Evolutionary conservation across 305 asterid species (phyloP).

Genomic region (Lippia alba): DNA sequence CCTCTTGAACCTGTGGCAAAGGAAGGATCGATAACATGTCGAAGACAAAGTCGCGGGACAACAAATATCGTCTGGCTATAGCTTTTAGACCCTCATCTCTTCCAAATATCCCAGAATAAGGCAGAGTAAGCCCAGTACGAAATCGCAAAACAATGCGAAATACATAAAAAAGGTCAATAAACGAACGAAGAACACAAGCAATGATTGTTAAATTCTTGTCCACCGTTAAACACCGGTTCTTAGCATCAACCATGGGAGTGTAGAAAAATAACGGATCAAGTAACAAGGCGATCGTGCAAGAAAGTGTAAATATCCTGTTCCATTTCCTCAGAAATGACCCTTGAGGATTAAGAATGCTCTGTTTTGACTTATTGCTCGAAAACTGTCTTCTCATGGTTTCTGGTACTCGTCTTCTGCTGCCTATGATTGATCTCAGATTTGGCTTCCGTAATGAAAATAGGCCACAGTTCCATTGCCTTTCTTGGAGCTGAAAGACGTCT

Average conservation of each 20-base stretch:
- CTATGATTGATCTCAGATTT: conserved; percentile 38
- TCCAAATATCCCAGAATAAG: conserved; percentile 65
- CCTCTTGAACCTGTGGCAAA: conserved; percentile 55
- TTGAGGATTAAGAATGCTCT: conserved; percentile 43
- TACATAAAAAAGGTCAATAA: conserved; percentile 58
- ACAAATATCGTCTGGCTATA: conserved; percentile 59
- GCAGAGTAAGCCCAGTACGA: conserved; percentile 65
- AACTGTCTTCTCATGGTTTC: neutral
- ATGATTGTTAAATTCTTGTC: conserved; percentile 46
- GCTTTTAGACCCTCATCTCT: conserved; percentile 60
- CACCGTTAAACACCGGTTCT: conserved; percentile 48
- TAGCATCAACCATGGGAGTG: conserved; percentile 52
- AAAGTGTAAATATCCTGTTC: conserved; percentile 57
- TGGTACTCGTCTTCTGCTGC: conserved; percentile 39
- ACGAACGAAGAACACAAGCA: conserved; percentile 63
- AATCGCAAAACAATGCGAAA: conserved; percentile 65
- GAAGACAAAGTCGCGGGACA: conserved; percentile 50
- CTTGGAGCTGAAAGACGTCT: conserved; percentile 34
- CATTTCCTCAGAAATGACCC: conserved; percentile 53
- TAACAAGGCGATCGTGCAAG: conserved; percentile 55
- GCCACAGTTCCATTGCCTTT: conserved; percentile 14
- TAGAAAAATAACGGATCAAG: conserved; percentile 76
- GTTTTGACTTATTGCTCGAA: too few species aligned
- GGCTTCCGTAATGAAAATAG: conserved; percentile 37
- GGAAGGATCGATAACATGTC: conserved; percentile 72